Evolutionary conservation across 169 alveolate species (phyloP).

Genomic region (Babesia caballi): DNA sequence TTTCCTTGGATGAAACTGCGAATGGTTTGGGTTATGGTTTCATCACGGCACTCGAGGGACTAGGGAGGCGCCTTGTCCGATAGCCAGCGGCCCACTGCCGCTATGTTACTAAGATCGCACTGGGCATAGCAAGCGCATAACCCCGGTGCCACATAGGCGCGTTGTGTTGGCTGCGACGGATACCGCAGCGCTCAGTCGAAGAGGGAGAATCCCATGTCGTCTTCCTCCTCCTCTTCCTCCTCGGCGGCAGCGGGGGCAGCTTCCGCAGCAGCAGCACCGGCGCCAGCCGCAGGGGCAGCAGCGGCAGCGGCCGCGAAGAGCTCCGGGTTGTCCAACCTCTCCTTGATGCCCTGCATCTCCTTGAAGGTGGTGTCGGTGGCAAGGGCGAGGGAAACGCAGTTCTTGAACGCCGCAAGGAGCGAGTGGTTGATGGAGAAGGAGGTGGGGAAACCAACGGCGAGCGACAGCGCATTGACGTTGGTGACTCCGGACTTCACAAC

Average conservation of each 20-base stretch:
- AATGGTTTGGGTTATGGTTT: constrained; percentile 40
- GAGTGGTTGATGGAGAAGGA: constrained; percentile 94
- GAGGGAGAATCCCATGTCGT: constrained; percentile 92
- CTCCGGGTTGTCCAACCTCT: constrained; percentile 89
- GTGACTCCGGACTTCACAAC: constrained; percentile 85
- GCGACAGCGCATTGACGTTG: constrained; percentile 91
- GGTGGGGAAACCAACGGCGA: constrained; percentile 91
- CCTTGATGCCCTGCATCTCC: constrained; percentile 88
- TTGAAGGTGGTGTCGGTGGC: constrained; percentile 92
- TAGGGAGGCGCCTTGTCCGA: constrained; percentile 6
- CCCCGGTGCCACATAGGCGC: background rate
- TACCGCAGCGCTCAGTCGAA: constrained; percentile 77
- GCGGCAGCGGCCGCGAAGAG: constrained; percentile 86
- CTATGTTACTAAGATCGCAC: background rate
- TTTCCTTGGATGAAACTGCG: constrained; percentile 62
- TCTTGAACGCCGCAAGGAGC: constrained; percentile 93
- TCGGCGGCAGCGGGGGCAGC: constrained; percentile 84
- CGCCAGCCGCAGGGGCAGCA: constrained; percentile 74
- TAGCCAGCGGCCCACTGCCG: constrained; percentile 4
- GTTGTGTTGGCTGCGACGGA: background rate
- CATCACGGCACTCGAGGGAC: constrained; percentile 45
- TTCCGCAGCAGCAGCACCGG: constrained; percentile 74
- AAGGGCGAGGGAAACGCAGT: constrained; percentile 93
- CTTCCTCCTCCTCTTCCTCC: constrained; percentile 96
- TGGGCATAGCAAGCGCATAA: background rate